A percentile compares a stretch with the other conserved stretches of the same genome.
phyloP scores from a whole-genome alignment of 805 yeast genomes.

The Saccharomycodes ludwigii region DNA sequence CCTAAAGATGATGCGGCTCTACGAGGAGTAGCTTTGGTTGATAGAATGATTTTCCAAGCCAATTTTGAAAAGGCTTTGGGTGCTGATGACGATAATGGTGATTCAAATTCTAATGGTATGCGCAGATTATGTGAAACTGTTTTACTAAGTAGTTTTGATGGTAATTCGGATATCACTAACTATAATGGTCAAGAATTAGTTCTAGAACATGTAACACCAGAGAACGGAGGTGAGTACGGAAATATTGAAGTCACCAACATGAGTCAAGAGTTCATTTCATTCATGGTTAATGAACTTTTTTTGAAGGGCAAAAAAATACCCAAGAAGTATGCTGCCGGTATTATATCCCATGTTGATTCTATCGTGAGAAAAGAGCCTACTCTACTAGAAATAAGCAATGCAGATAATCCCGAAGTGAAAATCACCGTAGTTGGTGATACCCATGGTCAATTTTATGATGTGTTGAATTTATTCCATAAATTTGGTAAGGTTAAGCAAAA shows the following conservation, averaged over 20 bases:
- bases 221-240: slow-evolving; percentile 10
- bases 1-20: slow-evolving; percentile 64
- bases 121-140: slow-evolving; percentile 16
- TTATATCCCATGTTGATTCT: slow-evolving; percentile 58
- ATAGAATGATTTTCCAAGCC: slow-evolving; percentile 50
- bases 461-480: slow-evolving; percentile 60
- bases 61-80: slow-evolving; percentile 85
- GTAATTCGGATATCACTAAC: slow-evolving; percentile 19
- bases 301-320: slow-evolving; percentile 63
- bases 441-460: slow-evolving; percentile 92
- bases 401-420: slow-evolving; percentile 17
- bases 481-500: slow-evolving; percentile 53
- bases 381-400: slow-evolving; percentile 52
- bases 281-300: slow-evolving; percentile 55
- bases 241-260: slow-evolving; percentile 29
- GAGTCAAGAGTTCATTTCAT: slow-evolving; percentile 42
- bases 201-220: slow-evolving; percentile 4
- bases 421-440: slow-evolving; percentile 94
- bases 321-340: slow-evolving; percentile 72
- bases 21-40: slow-evolving; percentile 49
- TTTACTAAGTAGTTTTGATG: slow-evolving; percentile 19
- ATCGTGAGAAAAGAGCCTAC: slow-evolving; percentile 57
- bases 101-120: slow-evolving; percentile 11
- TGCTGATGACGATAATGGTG: slow-evolving; percentile 38
- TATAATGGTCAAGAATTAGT: slow-evolving; percentile 20